These are phyloP conservation scores for Epichloe baconii DNA, from an alignment of 2,329 filamentous ascomycete genomes.

Conservation along the genomic window DNA sequence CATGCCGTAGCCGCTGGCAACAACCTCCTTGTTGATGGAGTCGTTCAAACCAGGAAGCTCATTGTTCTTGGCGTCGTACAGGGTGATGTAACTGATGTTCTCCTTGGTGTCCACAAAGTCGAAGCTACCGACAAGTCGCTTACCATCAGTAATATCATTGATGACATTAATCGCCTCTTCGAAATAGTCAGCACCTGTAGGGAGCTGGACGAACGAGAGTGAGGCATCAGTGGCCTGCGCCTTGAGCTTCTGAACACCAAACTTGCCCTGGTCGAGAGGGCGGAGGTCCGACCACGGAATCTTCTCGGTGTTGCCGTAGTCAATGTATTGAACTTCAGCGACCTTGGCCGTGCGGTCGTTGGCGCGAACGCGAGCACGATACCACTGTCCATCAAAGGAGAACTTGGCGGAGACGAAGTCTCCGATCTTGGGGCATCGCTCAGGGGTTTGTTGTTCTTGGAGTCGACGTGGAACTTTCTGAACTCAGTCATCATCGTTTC, in stretches of 20 bases:
- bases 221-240: constrained; percentile 78
- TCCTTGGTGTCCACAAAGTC: constrained; percentile 72
- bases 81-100: constrained; percentile 69
- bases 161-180: constrained; percentile 67
- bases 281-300: constrained; percentile 76
- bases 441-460: constrained; percentile 64
- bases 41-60: constrained; percentile 47
- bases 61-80: constrained; percentile 64
- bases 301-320: constrained; percentile 91
- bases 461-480: constrained; percentile 77
- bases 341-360: constrained; percentile 86
- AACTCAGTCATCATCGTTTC: constrained; percentile 85
- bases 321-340: constrained; percentile 84
- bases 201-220: constrained; percentile 81
- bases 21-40: constrained; percentile 80
- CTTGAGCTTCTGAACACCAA: constrained; percentile 69
- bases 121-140: constrained; percentile 77
- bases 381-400: constrained; percentile 82
- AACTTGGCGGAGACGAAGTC: constrained; percentile 89
- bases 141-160: constrained; percentile 58
- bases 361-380: constrained; percentile 77
- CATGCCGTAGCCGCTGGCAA: constrained; percentile 76
- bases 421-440: constrained; percentile 74
- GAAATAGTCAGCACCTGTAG: constrained; percentile 70
- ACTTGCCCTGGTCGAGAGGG: constrained; percentile 65